phyloP scores from a whole-genome alignment of 2,329 filamentous ascomycete genomes.

The Sphaerulina musiva region DNA sequence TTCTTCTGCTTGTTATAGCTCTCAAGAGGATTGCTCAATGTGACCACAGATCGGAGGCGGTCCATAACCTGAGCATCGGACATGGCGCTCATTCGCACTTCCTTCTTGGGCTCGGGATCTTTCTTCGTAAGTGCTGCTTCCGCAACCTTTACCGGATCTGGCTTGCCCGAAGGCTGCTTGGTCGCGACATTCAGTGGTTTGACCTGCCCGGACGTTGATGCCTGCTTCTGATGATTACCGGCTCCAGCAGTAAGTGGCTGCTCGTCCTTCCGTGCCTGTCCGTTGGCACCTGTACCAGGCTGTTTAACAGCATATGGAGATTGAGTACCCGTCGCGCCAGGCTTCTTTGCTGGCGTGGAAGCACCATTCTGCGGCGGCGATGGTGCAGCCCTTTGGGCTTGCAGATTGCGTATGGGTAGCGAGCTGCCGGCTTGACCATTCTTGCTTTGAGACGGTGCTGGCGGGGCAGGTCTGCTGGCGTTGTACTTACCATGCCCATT shows the following conservation, averaged over 20 bases:
- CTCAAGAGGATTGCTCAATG: conserved; percentile 86
- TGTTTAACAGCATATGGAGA: conserved; percentile 29
- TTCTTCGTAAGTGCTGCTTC: conserved; percentile 76
- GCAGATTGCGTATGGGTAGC: conserved; percentile 43
- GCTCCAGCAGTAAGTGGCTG: conserved; percentile 27
- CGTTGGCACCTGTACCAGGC: conserved; percentile 21
- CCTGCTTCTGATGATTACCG: conserved; percentile 24
- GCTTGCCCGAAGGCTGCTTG: conserved; percentile 44
- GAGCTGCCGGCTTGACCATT: conserved; percentile 23
- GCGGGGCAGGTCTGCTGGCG: conserved; percentile 71
- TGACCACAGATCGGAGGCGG: conserved; percentile 87
- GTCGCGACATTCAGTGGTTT: conserved; percentile 51
- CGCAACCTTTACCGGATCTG: conserved; percentile 74
- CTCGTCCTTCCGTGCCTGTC: conserved; percentile 23
- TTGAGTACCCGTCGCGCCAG: conserved; percentile 20
- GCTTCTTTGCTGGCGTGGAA: conserved; percentile 23
- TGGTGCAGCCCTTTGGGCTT: conserved; percentile 58
- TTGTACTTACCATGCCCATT: conserved; percentile 64
- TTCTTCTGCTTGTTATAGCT: conserved; percentile 99
- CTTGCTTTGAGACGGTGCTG: conserved; percentile 29
- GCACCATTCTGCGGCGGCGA: conserved; percentile 31
- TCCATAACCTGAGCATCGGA: conserved; percentile 95
- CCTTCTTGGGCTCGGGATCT: conserved; percentile 65
- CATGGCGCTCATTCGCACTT: conserved; percentile 98
- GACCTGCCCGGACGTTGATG: conserved; percentile 23